phyloP scores from a whole-genome alignment of 306 rosid genomes.

The Cucurbita moschata region DNA sequence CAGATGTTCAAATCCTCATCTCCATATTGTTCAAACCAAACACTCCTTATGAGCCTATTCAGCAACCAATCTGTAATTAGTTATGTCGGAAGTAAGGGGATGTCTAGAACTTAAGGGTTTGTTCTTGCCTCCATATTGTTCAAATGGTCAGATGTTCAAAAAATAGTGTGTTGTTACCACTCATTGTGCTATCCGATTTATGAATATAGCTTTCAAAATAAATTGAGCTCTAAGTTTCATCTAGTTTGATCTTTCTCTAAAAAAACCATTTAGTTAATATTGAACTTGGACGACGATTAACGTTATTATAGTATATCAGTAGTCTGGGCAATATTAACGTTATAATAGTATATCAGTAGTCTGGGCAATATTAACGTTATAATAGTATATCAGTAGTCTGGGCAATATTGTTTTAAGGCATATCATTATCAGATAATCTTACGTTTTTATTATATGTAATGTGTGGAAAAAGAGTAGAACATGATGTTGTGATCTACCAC shows the following conservation, averaged over 20 bases:
- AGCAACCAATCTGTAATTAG: neutral
- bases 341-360: neutral
- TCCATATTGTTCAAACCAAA: neutral
- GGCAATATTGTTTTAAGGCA: neutral
- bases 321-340: neutral
- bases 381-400: neutral
- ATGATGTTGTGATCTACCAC: neutral
- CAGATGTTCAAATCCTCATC: neutral
- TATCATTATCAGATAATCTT: neutral
- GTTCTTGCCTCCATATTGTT: too few relatives aligned
- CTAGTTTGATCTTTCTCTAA: neutral
- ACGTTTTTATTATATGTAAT: neutral
- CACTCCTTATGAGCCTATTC: neutral
- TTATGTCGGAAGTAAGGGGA: neutral
- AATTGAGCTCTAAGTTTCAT: neutral
- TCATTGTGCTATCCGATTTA: neutral
- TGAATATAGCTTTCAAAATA: neutral
- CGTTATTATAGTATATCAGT: neutral
- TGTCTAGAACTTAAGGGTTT: neutral
- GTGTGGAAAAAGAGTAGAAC: neutral
- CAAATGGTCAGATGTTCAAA: too few relatives aligned
- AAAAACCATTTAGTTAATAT: neutral
- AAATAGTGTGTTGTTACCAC: neutral
- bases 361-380: neutral
- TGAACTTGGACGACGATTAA: neutral